Evolutionary conservation across 2,329 filamentous ascomycete species (phyloP).

Genomic region (Parastagonospora avenae): DNA sequence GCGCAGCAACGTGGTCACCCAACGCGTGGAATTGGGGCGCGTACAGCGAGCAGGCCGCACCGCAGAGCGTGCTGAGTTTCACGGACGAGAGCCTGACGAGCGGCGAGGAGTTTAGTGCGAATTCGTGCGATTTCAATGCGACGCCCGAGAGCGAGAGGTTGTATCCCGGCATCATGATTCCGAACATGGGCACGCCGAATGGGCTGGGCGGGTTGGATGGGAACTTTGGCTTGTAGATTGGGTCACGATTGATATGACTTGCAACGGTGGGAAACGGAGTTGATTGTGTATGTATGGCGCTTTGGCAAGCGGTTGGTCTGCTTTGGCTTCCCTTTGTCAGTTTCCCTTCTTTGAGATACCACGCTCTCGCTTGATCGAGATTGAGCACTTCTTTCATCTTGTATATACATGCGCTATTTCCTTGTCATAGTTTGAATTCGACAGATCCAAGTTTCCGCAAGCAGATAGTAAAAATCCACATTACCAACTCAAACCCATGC

Average conservation of each 20-base stretch:
- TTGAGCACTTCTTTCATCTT: background rate
- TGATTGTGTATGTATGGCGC: background rate
- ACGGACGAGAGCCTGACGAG: slow-evolving; percentile 65
- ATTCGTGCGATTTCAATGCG: slow-evolving; percentile 32
- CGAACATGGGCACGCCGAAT: slow-evolving; percentile 36
- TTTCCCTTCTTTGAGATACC: slow-evolving; percentile 27
- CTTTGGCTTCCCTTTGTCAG: background rate
- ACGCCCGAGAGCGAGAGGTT: slow-evolving; percentile 38
- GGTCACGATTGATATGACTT: slow-evolving; percentile 2
- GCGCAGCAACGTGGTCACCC: slow-evolving; percentile 43
- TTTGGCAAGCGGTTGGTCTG: background rate
- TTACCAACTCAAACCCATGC: too few relatives aligned
- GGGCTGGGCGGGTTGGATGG: slow-evolving; percentile 46
- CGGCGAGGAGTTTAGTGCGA: slow-evolving; percentile 50
- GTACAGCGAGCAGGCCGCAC: slow-evolving; percentile 33
- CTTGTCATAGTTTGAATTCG: too few relatives aligned
- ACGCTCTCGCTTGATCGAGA: slow-evolving; percentile 24
- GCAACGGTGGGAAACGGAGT: slow-evolving; percentile 2
- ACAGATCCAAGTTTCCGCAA: too few relatives aligned
- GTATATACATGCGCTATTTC: too few relatives aligned
- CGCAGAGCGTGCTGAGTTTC: slow-evolving; percentile 64
- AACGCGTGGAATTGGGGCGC: slow-evolving; percentile 42
- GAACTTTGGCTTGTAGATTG: slow-evolving; percentile 46
- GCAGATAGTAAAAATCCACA: too few relatives aligned
- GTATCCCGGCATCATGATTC: slow-evolving; percentile 45